Evolutionary conservation across 805 yeast genomes (phyloP), one percentile per base, ranked within the genome.

Genomic region (Candida multigemmis): DNA sequence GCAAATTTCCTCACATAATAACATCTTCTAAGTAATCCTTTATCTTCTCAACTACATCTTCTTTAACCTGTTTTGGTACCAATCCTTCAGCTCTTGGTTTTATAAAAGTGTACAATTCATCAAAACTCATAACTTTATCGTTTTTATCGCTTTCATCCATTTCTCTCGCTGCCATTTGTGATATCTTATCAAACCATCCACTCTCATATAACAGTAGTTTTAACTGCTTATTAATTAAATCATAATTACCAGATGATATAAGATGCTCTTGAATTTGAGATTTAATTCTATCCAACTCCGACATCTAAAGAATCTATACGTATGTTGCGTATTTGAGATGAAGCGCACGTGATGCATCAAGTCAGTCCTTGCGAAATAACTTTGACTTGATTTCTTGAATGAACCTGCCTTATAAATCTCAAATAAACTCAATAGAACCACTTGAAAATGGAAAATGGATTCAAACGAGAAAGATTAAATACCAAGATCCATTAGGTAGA

Each of bases 151-250:
- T 41, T 20, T 58, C 63, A 14, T 59, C 58, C 44, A 68, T 68
- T 48, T 53, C 68, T 33, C 35, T 44, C 25, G 50, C 50, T 3
- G 93, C 80, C 22, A 79, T 39, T 21, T 65, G 68, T 24, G 72
- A 64, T 15, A 87, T 75, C 29, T 77, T 66, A 40, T 84, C 94
- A 34, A 72, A 74, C 96, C 96, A 87, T 5, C 96, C 96, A 1
- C 78, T 67, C 44, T 81, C 80, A 27, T 74, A 67, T 7, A 87
- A 65, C 42, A 71, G 72, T 30, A 76, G 65, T 39, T 74, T 73
- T 32, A 87, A 55, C 25, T 67, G 61, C 27, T 70, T 68, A 26
- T 79, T 75, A 30, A 84, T 78, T 64, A 68, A 65, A 34, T 81
- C 89, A 50, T 85, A 85, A 52, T 78, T 81, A 0, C 95, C 96